These are phyloP conservation scores for Trichoderma cornu-damae DNA, from an alignment of 2,329 filamentous ascomycete species.

Conservation along the genomic window DNA sequence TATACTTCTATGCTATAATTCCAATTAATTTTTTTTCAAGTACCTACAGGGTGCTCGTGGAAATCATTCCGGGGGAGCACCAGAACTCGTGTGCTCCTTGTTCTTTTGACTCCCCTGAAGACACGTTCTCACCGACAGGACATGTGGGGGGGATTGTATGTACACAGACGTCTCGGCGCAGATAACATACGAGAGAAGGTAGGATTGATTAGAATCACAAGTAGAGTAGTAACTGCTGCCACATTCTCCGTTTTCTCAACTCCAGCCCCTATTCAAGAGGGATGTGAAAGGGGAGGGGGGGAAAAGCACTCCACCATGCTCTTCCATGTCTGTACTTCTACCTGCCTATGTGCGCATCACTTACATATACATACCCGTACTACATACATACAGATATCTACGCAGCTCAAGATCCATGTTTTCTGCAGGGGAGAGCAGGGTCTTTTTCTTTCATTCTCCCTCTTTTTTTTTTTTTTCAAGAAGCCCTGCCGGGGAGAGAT, in stretches of 20 bases:
- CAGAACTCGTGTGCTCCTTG: no score
- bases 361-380: not conserved
- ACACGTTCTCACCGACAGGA: not conserved
- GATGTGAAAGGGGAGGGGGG: not conserved
- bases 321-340: not conserved
- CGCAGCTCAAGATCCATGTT: not conserved
- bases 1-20: no score
- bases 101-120: not conserved
- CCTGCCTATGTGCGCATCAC: not conserved
- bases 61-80: no score
- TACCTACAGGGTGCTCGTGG: no score
- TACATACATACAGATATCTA: not conserved
- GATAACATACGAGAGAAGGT: not conserved
- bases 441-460: not conserved
- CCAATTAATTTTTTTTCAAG: no score
- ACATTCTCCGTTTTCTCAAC: not conserved
- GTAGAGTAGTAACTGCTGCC: not conserved
- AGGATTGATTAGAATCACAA: no score
- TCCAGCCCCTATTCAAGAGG: slow-evolving; percentile 1
- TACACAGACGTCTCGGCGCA: not conserved
- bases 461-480: not conserved
- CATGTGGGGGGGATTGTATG: slow-evolving; percentile 6
- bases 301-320: not conserved
- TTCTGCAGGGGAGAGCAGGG: slow-evolving; percentile 1
- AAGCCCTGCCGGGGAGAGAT: not conserved